Base-by-base conservation (phyloP, 148 eudicot genomes). In the Drosera capensis region DNA sequence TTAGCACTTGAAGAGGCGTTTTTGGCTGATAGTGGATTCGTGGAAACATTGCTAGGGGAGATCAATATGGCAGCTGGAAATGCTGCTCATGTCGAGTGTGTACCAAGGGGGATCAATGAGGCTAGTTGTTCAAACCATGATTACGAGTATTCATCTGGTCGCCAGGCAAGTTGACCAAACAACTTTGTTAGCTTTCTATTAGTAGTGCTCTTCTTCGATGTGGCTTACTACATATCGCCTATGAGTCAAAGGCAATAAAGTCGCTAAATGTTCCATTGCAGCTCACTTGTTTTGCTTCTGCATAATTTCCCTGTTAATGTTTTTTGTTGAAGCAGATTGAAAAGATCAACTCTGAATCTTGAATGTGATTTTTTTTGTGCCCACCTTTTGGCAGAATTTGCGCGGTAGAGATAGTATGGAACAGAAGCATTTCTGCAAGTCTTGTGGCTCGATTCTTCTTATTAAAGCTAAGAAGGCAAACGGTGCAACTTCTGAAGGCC, bases 1-100 rank as follows among this genome's bases (percentile, higher is more conserved):
- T 76, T 68, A 51, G 99, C 99, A 16, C 65, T 92, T 37, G 94
- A 92, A 45, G 99, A 92, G 67, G 99, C 95, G 35, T 78, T 73
- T 62, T 53, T 92, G 54, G 99, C 99, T 2, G 99, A 92, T 43
- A 66, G 67, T 56, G 99, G 99, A 5, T 81, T 76, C 63, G 62
- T 63, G 25, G 95, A 92, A 49, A 78, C 86, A 56, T 59, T 81
- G 48, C 70, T 81, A 80, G 75, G 72, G 49, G 99, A 85, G 65
- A 85, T 81, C 13, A 78, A 76, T 42, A 68, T 62, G 39, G 95
- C 86, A 34, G 95, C 94, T 62, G 76, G 88, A 19, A 71, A 71
- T 54, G 44, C 73, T 38, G 73, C 72, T 60, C 46, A 56, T 57
- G 49, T 57, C 20, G 72, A 57, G 40, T 68, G 78, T 37, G 42